These are phyloP conservation scores for Hemerocallis citrina DNA, from an alignment of 106 monocot species.

Conservation along the genomic window DNA sequence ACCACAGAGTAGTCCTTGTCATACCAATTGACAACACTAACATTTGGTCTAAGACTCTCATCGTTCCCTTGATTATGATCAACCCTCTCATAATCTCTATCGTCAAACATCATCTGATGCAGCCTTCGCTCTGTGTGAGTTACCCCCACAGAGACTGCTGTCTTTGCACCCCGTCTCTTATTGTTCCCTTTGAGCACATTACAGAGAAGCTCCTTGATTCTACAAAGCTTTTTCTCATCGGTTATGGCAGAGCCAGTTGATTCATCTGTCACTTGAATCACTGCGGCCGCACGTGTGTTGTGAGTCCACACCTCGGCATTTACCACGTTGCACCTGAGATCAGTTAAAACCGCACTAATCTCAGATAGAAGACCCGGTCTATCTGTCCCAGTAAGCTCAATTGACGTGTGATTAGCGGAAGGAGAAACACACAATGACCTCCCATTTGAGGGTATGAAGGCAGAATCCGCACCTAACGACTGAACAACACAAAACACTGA, in stretches of 20 bases:
- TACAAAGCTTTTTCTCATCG: slow-evolving; percentile 58
- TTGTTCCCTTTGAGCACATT: slow-evolving; percentile 79
- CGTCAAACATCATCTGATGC: slow-evolving; percentile 98
- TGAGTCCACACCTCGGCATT: slow-evolving; percentile 93
- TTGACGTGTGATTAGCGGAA: slow-evolving; percentile 60
- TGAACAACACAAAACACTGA: too few relatives aligned
- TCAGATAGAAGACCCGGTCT: slow-evolving; percentile 89
- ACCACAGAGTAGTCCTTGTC: slow-evolving; percentile 94
- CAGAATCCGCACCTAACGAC: slow-evolving; percentile 63
- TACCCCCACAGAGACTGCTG: slow-evolving; percentile 36
- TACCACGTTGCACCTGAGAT: slow-evolving; percentile 77
- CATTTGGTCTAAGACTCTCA: slow-evolving; percentile 44
- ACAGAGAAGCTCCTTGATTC: slow-evolving; percentile 57
- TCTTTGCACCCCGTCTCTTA: slow-evolving; percentile 52
- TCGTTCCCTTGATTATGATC: slow-evolving; percentile 19
- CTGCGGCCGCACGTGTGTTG: slow-evolving; percentile 66
- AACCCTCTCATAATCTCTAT: slow-evolving; percentile 70
- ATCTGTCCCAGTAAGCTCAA: slow-evolving; percentile 86
- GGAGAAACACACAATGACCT: slow-evolving; percentile 55
- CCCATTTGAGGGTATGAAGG: slow-evolving; percentile 36
- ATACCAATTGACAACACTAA: slow-evolving; percentile 57
- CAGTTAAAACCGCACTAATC: slow-evolving; percentile 73
- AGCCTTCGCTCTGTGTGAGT: slow-evolving; percentile 85
- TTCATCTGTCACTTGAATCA: slow-evolving; percentile 81
- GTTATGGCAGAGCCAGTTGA: slow-evolving; percentile 42